Evolutionary conservation across 2,329 filamentous ascomycete species (phyloP), one percentile per base, ranked within the genome.

Genomic region (Talaromyces sp.): DNA sequence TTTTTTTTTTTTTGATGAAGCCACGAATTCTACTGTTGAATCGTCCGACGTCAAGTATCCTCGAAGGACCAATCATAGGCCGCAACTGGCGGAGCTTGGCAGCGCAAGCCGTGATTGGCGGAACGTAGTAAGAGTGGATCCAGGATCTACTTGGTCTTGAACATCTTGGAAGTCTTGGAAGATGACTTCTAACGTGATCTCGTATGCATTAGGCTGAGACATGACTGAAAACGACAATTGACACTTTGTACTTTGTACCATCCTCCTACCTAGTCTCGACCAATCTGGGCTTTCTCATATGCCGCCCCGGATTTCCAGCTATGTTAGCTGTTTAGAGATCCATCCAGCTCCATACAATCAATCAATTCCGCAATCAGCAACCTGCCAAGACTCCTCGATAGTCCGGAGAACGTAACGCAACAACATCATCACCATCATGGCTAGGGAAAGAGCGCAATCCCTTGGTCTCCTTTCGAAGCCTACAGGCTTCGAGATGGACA

Each of bases 401-500:
- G 45, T 28, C 25, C 43, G 6, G 19, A 25, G 5, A 46, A 11
- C 19, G 15, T 33, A 19, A 35, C 40, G 19, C 25, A 35, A 35
- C 48, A 5, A 17, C 13, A 35, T 19, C 48, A 5, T 35, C 13
- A 35, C 17, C 48, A 46, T 51, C 45, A 59, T 56, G 52, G 28
- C 53, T n/a, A 53, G 45, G 46, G 53, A 54, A 25, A 33, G 22
- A 54, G 51, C 37, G 11, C 57, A 35, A 10, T 37, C 41, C 13
- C 21, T 35, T 40, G 40, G 15, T n/a, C 17, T 17, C 28, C 15
- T 19, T 1, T 22, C 19, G n/a, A 48, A 48, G 48, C 21, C 31
- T 5, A 28, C 15, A 15, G 25, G 35, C 19, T 33, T 54, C 10
- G 33, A 62, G 7, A 53, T 59, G 36, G 61, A 65, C 5, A 59